Evolutionary conservation across 2,329 filamentous ascomycete genomes (phyloP).

Genomic region (Curvularia eragrostidis): DNA sequence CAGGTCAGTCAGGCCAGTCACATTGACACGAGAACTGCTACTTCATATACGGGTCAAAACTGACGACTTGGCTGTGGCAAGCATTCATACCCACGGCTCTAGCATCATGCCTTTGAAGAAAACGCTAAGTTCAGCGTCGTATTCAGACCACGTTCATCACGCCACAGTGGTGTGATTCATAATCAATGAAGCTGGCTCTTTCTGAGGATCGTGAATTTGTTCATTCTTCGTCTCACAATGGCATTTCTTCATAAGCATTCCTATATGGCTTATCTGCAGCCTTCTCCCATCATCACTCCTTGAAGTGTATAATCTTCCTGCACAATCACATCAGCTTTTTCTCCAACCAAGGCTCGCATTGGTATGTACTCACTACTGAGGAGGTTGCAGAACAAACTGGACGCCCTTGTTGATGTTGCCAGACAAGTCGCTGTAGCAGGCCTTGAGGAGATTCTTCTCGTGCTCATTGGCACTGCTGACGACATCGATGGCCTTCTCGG

Average conservation of each 20-base stretch:
- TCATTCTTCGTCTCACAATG: conserved; percentile 10
- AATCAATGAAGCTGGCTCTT: conserved; percentile 1
- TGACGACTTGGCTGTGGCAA: too few relatives aligned
- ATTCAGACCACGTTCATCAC: background rate
- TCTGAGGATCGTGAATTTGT: background rate
- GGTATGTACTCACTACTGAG: conserved; percentile 51
- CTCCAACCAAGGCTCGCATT: background rate
- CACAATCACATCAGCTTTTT: conserved; percentile 12
- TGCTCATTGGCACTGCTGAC: conserved; percentile 78
- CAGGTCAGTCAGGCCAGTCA: background rate
- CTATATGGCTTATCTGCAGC: conserved; percentile 18
- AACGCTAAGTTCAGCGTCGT: too few relatives aligned
- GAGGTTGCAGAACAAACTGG: conserved; percentile 84
- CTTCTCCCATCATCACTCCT: conserved; percentile 20
- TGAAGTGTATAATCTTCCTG: conserved; percentile 31
- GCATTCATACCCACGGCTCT: too few relatives aligned
- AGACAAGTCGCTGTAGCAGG: conserved; percentile 78
- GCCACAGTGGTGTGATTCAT: background rate
- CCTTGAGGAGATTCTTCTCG: conserved; percentile 86
- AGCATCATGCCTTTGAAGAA: background rate
- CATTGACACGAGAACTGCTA: background rate
- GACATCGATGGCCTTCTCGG: conserved; percentile 83
- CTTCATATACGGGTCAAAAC: background rate
- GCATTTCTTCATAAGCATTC: conserved; percentile 16
- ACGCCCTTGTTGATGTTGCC: conserved; percentile 95